Base-by-base conservation (phyloP, 352 stramenopile species). In the Globisporangium carolinianum region DNA sequence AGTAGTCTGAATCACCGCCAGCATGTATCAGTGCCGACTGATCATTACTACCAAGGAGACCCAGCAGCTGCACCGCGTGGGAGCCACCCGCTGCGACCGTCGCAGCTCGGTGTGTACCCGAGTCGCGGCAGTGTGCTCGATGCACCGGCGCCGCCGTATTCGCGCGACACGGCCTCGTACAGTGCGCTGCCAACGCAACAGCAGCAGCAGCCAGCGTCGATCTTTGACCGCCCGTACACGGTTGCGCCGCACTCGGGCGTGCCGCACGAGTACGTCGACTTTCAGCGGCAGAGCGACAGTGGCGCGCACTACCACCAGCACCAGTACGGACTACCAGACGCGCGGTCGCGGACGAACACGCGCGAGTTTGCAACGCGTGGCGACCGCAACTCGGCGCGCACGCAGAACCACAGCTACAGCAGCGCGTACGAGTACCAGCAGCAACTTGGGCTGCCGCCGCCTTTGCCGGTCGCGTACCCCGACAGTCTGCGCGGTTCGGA, bases 221-320 rank as follows among this genome's bases (percentile, higher is more conserved):
- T 91, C 51, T 91, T 91, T 45, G 81, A 91, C 55, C 78, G 79
- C 11, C 68, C 75, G 8, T 66, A 58, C 51, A 47, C 57, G 11
- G 14, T 48, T 17, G 39, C 42, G 6, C 48, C 60, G 2, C 32
- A 51, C n/a, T 57, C 60, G 2, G 24, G 24, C 24, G 32, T 55
- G n/a, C 24, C 53, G 36, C 60, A 53, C 35, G 54, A 62, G 7
- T 65, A 62, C 43, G 55, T 32, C 24, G 24, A 32, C 2, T 32
- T 32, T 32, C 24, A 53, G 38, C 60, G 35, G 6, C 55, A 57
- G 8, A 62, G 41, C 24, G 41, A 43, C 39, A 43, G 11, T 43
- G 7, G 11, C 39, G 63, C 24, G 36, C 53, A 59, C 15, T 36
- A 35, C 47, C 60, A 58, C 32, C 43, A 49, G 46, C 41, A n/a